Conservation (phyloP, 1,139 yeast genomes). For the Pneumocystis jirovecii region DNA sequence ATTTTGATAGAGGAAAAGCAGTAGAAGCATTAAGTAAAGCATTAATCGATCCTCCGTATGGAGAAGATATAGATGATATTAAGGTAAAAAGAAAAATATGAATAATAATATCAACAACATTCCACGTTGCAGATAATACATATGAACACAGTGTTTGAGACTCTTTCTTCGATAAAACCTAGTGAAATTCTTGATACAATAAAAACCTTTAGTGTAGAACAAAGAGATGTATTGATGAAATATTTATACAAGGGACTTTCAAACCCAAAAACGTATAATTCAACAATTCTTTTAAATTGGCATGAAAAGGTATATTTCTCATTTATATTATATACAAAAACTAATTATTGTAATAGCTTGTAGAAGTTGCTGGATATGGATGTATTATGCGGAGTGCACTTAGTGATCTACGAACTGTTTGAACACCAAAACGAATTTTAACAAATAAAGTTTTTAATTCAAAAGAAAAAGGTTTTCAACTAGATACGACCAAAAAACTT, state of each 20-base stretch:
- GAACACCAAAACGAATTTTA: constrained; percentile 10
- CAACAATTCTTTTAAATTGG: constrained; percentile 79
- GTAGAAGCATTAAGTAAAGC: not conserved
- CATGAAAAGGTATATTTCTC: constrained; percentile 44
- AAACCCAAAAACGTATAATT: constrained; percentile 59
- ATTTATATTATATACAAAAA: not conserved
- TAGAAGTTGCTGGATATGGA: constrained; percentile 73
- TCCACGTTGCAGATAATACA: constrained; percentile 21
- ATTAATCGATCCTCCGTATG: constrained; percentile 2
- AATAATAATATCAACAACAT: not conserved
- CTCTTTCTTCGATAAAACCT: constrained; percentile 60
- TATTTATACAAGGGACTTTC: constrained; percentile 80
- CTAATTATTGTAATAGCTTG: constrained; percentile 26
- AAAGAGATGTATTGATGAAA: constrained; percentile 68
- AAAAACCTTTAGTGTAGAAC: constrained; percentile 41
- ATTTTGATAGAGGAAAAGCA: constrained; percentile 1
- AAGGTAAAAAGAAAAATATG: not conserved
- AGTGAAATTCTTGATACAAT: constrained; percentile 53
- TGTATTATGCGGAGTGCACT: constrained; percentile 64
- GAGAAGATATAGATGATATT: constrained; percentile 4
- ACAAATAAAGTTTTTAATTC: not conserved
- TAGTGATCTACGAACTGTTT: constrained; percentile 73
- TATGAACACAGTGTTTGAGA: constrained; percentile 53
- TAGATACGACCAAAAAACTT: constrained; percentile 25
- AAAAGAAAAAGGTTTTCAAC: not conserved